These are phyloP conservation scores for Escallonia herrerae DNA, from an alignment of 129 eudicot species.

Conservation along the genomic window DNA sequence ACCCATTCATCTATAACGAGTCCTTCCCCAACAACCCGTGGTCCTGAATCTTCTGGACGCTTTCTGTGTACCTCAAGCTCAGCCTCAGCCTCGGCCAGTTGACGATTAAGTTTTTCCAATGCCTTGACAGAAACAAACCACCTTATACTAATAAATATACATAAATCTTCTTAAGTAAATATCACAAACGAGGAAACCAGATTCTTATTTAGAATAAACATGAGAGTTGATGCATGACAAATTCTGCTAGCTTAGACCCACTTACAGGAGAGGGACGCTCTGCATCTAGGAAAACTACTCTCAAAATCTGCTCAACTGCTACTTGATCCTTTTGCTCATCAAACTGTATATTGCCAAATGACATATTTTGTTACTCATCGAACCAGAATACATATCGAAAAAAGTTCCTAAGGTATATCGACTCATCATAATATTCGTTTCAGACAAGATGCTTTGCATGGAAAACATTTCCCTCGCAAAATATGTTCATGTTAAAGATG, in stretches of 20 bases:
- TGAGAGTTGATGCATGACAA: neutral
- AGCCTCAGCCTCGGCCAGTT: slow-evolving; percentile 33
- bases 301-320: slow-evolving; percentile 27
- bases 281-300: slow-evolving; percentile 34
- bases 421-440: too few relatives aligned
- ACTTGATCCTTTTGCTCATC: slow-evolving; percentile 49
- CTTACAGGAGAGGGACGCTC: slow-evolving; percentile 25
- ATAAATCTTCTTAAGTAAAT: too few relatives aligned
- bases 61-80: slow-evolving; percentile 21
- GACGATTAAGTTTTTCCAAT: slow-evolving; percentile 25
- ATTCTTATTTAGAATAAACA: neutral
- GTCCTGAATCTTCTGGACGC: slow-evolving; percentile 19
- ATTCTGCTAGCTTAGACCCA: neutral
- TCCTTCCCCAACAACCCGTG: slow-evolving; percentile 23
- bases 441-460: too few relatives aligned
- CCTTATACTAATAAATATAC: neutral
- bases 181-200: too few relatives aligned
- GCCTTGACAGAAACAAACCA: slow-evolving; percentile 7
- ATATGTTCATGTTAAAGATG: too few relatives aligned
- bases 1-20: slow-evolving; percentile 41
- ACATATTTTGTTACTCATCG: too few relatives aligned
- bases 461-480: too few relatives aligned
- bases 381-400: too few relatives aligned
- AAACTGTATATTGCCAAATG: slow-evolving; percentile 22
- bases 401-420: too few relatives aligned